Percentiles rank a stretch among this genome's conserved stretches.
phyloP scores from a whole-genome alignment of 2,329 filamentous ascomycete genomes.

The Aspergillus ochraceus region DNA sequence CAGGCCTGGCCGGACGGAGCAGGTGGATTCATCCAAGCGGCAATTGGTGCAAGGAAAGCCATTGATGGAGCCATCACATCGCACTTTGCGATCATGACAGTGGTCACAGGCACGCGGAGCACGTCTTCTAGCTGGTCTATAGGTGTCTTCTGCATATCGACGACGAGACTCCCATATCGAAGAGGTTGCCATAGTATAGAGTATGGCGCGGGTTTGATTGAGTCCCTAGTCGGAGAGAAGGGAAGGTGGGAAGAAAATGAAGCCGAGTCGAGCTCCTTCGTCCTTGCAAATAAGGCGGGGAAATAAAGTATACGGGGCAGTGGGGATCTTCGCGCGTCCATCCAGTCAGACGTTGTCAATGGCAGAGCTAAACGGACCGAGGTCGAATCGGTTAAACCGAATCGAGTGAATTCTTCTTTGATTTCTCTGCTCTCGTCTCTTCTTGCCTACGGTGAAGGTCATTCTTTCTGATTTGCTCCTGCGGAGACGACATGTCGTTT shows the following conservation, averaged over 20 bases:
- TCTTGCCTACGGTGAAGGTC: too few species aligned
- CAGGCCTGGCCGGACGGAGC: slow-evolving; percentile 1
- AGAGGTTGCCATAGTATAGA: not conserved
- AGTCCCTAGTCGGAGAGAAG: not conserved
- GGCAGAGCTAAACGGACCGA: not conserved
- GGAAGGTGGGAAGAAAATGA: not conserved
- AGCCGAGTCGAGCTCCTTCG: not conserved
- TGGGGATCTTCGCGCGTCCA: not conserved
- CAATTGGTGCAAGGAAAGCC: slow-evolving; percentile 18
- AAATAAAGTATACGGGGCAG: not conserved
- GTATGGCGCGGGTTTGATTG: not conserved
- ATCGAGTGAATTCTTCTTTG: not conserved
- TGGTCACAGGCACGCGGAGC: slow-evolving; percentile 13
- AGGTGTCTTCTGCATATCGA: not conserved
- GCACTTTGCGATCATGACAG: slow-evolving; percentile 15
- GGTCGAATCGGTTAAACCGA: not conserved
- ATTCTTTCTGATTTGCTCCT: too few species aligned
- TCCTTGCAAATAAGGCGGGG: not conserved
- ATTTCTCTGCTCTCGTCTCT: too few species aligned
- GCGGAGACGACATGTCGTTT: too few species aligned
- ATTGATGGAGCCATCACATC: slow-evolving; percentile 15
- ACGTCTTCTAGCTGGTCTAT: slow-evolving; percentile 2
- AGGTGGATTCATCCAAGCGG: slow-evolving; percentile 13
- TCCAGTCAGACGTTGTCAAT: not conserved
- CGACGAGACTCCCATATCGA: not conserved